A percentile compares a stretch with the other conserved stretches of the same genome.
phyloP scores from a whole-genome alignment of 176 grass and related monocot genomes.

The Poa annua region DNA sequence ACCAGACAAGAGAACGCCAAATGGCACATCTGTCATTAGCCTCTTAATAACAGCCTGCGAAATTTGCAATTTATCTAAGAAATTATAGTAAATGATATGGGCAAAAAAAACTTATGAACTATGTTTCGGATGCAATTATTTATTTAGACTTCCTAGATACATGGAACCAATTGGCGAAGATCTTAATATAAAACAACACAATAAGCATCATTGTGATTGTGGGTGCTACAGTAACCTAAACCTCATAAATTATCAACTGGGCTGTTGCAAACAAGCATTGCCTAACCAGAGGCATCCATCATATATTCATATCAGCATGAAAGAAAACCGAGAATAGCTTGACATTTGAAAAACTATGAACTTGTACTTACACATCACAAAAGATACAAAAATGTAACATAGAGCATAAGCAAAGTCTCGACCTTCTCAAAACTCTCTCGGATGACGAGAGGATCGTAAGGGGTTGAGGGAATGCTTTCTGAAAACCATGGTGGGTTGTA shows the following conservation, averaged over 20 bases:
- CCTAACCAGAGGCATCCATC: slow-evolving; percentile 21
- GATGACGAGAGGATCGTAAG: slow-evolving; percentile 78
- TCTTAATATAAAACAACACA: neutral
- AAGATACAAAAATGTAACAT: slow-evolving; percentile 28
- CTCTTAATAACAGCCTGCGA: slow-evolving; percentile 86
- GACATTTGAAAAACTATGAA: slow-evolving; percentile 18
- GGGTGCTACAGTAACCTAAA: neutral
- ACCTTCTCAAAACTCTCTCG: slow-evolving; percentile 90
- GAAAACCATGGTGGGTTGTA: slow-evolving; percentile 93
- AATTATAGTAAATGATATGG: neutral
- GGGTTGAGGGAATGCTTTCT: slow-evolving; percentile 77
- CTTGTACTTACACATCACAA: slow-evolving; percentile 22
- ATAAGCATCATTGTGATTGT: slow-evolving; percentile 19
- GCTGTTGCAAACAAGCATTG: slow-evolving; percentile 10
- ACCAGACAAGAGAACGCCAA: slow-evolving; percentile 98
- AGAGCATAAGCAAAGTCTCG: slow-evolving; percentile 12
- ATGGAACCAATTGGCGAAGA: neutral
- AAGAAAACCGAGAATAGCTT: slow-evolving; percentile 7
- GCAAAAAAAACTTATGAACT: neutral
- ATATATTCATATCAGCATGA: slow-evolving; percentile 39
- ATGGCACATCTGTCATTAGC: slow-evolving; percentile 98
- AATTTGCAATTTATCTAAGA: slow-evolving; percentile 21
- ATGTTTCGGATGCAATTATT: neutral
- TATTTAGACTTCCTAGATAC: neutral
- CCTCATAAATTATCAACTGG: slow-evolving; percentile 11